Conservation (phyloP, 148 eudicot species). For the Heliosperma pusillum region DNA sequence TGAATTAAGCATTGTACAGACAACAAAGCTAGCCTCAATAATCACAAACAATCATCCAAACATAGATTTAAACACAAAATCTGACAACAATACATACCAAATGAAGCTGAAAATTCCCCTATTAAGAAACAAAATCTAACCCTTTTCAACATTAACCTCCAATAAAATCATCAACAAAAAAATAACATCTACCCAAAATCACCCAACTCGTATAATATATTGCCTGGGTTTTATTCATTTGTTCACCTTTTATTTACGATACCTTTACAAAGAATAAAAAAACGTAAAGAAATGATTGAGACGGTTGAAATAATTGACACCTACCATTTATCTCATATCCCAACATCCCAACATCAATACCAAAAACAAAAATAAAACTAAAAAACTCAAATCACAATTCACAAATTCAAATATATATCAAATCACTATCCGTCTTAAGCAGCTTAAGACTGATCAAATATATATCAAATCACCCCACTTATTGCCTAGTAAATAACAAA, state of each 20-base stretch:
- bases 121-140: not conserved
- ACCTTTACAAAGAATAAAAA: no score
- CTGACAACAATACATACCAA: not conserved
- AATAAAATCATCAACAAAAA: not conserved
- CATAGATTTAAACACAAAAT: not conserved
- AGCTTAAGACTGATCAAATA: no score
- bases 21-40: not conserved
- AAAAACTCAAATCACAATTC: not conserved
- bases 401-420: no score
- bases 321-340: not conserved
- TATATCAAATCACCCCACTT: no score
- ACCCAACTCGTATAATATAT: not conserved
- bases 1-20: no score
- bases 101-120: not conserved
- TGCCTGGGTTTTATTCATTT: no score
- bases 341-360: not conserved
- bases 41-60: not conserved
- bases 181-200: not conserved
- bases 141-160: not conserved
- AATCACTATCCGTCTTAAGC: no score
- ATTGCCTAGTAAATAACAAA: no score
- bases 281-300: no score
- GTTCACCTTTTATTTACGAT: no score
- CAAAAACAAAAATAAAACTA: not conserved
- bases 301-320: not conserved